A percentile compares a stretch with the other conserved stretches of the same genome.
These are phyloP conservation scores for Beauveria brongniartii DNA, from an alignment of 2,329 filamentous ascomycete species.

Conservation along the genomic window DNA sequence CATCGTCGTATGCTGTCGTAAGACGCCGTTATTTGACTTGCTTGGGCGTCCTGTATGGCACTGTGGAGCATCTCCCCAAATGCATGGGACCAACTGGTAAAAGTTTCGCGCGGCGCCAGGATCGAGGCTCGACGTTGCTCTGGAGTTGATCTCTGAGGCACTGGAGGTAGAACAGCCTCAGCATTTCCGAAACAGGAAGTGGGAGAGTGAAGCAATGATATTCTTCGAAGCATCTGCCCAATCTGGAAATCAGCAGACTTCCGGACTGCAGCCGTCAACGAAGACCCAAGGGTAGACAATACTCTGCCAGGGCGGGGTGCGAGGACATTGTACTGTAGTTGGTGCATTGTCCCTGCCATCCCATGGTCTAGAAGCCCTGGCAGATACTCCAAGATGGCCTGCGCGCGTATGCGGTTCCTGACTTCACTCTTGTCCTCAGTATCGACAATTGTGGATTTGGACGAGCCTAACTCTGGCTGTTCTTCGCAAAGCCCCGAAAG, in stretches of 20 bases:
- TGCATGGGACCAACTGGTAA: slow-evolving; percentile 40
- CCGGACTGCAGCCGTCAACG: slow-evolving; percentile 28
- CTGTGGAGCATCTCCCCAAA: slow-evolving; percentile 50
- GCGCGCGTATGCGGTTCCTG: background rate
- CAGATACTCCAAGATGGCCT: slow-evolving; percentile 15
- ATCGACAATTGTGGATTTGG: background rate
- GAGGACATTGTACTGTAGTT: slow-evolving; percentile 36
- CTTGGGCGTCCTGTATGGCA: slow-evolving; percentile 51
- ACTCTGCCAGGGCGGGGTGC: slow-evolving; percentile 28
- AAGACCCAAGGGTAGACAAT: slow-evolving; percentile 27
- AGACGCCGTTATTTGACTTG: slow-evolving; percentile 48
- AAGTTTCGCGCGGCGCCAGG: background rate
- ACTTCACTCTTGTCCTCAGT: slow-evolving; percentile 3
- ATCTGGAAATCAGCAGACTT: slow-evolving; percentile 36
- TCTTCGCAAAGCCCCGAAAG: slow-evolving; percentile 21
- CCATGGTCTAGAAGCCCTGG: slow-evolving; percentile 23
- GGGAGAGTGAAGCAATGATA: slow-evolving; percentile 37
- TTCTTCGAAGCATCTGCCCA: slow-evolving; percentile 36
- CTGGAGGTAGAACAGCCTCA: slow-evolving; percentile 20
- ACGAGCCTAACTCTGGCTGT: background rate
- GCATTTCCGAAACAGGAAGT: slow-evolving; percentile 38
- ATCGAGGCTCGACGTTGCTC: background rate
- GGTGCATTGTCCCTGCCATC: slow-evolving; percentile 19
- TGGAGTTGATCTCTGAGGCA: slow-evolving; percentile 8
- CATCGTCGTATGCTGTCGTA: slow-evolving; percentile 47